Percentiles rank a stretch among this genome's conserved stretches.
These are phyloP conservation scores for Arthrobotrys musiformis DNA, from an alignment of 2,329 filamentous ascomycete species.

Conservation along the genomic window DNA sequence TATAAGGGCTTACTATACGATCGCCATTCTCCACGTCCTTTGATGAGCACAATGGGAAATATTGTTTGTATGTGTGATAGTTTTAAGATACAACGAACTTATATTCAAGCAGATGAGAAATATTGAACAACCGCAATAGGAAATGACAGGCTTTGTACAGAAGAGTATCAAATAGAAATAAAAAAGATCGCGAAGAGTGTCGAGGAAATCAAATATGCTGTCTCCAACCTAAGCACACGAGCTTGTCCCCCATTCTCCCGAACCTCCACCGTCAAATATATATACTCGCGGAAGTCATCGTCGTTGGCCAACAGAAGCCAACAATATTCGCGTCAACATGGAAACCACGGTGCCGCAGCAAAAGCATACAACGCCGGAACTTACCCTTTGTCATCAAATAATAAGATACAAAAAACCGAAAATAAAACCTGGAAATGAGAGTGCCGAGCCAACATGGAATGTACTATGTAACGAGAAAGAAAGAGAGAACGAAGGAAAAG, in stretches of 20 bases:
- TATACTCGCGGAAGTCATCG: conserved; percentile 1
- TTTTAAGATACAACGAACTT: conserved; percentile 9
- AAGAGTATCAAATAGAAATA: not conserved
- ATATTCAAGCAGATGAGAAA: conserved; percentile 2
- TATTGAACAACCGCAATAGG: conserved; percentile 7
- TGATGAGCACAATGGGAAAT: not conserved
- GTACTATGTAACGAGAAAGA: conserved; percentile 1
- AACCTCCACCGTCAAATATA: not conserved
- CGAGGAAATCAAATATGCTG: not conserved
- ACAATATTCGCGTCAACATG: conserved; percentile 6
- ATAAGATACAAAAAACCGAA: conserved; percentile 9
- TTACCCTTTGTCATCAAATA: conserved; percentile 44
- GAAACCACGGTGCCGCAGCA: conserved; percentile 21
- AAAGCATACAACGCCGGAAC: conserved; percentile 43
- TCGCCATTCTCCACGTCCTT: no score
- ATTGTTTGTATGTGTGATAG: not conserved
- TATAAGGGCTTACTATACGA: no score
- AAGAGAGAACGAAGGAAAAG: no score
- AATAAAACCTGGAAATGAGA: conserved; percentile 20
- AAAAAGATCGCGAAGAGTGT: not conserved
- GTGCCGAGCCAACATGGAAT: not conserved
- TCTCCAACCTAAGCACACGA: conserved; percentile 2
- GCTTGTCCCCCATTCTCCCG: not conserved
- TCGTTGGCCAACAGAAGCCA: not conserved
- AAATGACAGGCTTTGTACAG: conserved; percentile 22